These are phyloP conservation scores for Paracorniculantispora psalliotae DNA, from an alignment of 2,329 filamentous ascomycete species.

Conservation along the genomic window DNA sequence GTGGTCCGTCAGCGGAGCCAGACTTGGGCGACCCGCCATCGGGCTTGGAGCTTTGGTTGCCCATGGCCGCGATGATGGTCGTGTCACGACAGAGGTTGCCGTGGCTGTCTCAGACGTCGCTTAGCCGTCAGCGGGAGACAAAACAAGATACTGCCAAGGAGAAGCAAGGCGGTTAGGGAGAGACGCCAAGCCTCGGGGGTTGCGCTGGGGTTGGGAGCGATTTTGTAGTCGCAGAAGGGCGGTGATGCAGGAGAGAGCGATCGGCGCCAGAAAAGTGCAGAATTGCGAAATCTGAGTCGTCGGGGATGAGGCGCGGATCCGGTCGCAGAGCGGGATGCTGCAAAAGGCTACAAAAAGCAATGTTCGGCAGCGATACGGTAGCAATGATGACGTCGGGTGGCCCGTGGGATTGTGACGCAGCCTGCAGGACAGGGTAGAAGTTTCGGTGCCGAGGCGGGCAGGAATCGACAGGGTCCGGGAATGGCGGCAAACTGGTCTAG, in stretches of 20 bases:
- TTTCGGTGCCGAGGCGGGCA: constrained; percentile 10
- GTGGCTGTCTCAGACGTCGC: constrained; percentile 26
- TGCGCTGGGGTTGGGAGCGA: not conserved
- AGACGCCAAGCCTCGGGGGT: constrained; percentile 4
- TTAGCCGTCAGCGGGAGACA: constrained; percentile 20
- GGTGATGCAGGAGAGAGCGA: not conserved
- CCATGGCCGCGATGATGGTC: constrained; percentile 47
- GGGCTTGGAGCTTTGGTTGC: constrained; percentile 68
- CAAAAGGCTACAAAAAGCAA: constrained; percentile 5
- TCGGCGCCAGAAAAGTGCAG: constrained; percentile 1
- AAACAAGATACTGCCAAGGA: constrained; percentile 12
- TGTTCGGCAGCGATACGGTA: constrained; percentile 3
- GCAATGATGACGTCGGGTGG: constrained; percentile 12
- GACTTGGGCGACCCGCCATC: constrained; percentile 43
- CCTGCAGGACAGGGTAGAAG: constrained; percentile 8
- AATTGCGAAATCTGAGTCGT: constrained; percentile 7
- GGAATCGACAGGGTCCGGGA: constrained; percentile 9
- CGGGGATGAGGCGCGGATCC: not conserved
- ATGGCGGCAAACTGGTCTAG: constrained; percentile 9
- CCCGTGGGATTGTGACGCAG: constrained; percentile 2
- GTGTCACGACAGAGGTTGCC: constrained; percentile 13
- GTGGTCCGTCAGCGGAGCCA: constrained; percentile 37
- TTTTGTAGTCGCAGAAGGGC: constrained; percentile 2
- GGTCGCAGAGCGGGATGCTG: constrained; percentile 5
- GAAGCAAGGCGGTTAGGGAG: constrained; percentile 15